These are phyloP conservation scores for Ophidiomyces ophidiicola DNA, from an alignment of 2,329 filamentous ascomycete genomes.

Conservation along the genomic window DNA sequence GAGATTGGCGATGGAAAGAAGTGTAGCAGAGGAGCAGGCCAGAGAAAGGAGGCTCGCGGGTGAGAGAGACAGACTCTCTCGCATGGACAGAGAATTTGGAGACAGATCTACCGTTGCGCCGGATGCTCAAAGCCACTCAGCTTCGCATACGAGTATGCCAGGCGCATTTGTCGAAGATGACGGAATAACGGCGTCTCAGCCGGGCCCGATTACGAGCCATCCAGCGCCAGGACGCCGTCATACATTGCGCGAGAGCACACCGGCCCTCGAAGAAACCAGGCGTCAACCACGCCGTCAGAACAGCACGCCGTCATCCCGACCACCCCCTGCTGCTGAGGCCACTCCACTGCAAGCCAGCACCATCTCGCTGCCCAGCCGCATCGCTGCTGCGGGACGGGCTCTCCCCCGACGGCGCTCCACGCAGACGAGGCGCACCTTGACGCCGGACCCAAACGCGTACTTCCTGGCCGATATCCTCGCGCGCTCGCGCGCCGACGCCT, in stretches of 20 bases:
- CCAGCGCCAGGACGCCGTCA: background rate
- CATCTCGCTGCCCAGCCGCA: background rate
- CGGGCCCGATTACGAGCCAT: too few species aligned
- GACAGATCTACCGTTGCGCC: background rate
- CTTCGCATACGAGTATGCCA: too few species aligned
- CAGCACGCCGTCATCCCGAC: background rate
- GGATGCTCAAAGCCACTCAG: background rate
- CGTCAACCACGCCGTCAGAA: background rate
- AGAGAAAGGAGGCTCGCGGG: constrained; percentile 1
- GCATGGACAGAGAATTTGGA: constrained; percentile 13
- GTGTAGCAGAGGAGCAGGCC: constrained; percentile 9
- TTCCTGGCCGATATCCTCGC: constrained; percentile 11
- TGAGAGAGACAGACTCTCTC: constrained; percentile 8
- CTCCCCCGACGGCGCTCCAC: too few species aligned
- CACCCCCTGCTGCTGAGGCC: background rate
- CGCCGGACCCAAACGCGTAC: constrained; percentile 6
- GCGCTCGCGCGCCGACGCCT: constrained; percentile 12
- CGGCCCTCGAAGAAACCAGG: background rate
- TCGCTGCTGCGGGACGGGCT: too few species aligned
- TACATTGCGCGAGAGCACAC: background rate
- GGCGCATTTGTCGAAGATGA: background rate
- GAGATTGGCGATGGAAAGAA: constrained; percentile 9
- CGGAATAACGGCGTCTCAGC: background rate
- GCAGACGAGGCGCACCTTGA: too few species aligned
- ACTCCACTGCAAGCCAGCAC: background rate